Conservation (phyloP, 2,329 filamentous ascomycete species). For the Aspergillus versicolor region DNA sequence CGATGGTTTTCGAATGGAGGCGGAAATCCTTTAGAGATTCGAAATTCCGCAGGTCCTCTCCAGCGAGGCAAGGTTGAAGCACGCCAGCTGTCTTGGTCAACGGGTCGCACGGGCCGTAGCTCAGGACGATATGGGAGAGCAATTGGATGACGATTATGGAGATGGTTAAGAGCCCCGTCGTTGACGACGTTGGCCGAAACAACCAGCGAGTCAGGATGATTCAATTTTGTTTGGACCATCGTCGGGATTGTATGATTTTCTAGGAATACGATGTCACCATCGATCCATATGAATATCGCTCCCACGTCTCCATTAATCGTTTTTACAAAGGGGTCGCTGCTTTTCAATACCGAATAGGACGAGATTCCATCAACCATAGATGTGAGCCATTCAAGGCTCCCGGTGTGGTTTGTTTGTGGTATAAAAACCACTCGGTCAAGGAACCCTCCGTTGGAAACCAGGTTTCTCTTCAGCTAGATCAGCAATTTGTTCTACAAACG, state of each 20-base stretch:
- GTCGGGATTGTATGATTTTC: conserved; percentile 52
- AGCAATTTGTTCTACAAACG: background rate
- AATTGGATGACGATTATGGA: conserved; percentile 56
- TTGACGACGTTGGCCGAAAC: conserved; percentile 60
- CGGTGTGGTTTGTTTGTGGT: conserved; percentile 36
- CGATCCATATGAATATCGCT: conserved; percentile 44
- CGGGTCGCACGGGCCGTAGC: conserved; percentile 19
- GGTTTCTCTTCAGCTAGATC: conserved; percentile 32
- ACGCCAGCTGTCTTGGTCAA: conserved; percentile 28
- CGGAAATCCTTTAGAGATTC: conserved; percentile 26
- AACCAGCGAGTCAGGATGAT: conserved; percentile 51
- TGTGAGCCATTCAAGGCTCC: conserved; percentile 39
- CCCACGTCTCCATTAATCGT: conserved; percentile 16
- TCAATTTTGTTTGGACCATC: conserved; percentile 53
- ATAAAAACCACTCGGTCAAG: conserved; percentile 46
- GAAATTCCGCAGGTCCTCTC: conserved; percentile 32
- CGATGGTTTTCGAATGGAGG: conserved; percentile 44
- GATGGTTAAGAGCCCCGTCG: conserved; percentile 53
- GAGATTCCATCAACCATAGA: conserved; percentile 28
- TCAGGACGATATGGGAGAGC: conserved; percentile 57
- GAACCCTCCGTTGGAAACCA: conserved; percentile 40
- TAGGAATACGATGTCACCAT: conserved; percentile 45
- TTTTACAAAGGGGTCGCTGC: conserved; percentile 15
- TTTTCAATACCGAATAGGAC: conserved; percentile 27
- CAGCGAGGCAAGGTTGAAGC: conserved; percentile 35